Conservation (phyloP, 768 basidiomycete genomes). For the Tulasnella sp. region DNA sequence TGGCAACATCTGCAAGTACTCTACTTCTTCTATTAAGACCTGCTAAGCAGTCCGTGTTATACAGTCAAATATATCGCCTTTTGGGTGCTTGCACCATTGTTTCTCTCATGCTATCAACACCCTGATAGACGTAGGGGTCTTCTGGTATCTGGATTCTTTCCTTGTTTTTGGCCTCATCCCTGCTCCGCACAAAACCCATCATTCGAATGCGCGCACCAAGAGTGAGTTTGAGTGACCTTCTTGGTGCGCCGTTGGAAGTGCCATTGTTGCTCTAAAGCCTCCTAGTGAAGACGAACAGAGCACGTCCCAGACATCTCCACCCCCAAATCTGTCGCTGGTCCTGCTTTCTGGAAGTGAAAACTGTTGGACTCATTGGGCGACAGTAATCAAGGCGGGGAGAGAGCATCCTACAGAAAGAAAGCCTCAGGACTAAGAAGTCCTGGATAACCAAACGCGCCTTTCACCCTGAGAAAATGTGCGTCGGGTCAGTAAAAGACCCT, state of each 20-base stretch:
- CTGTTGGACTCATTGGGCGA: neutral
- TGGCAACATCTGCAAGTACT: conserved; percentile 3
- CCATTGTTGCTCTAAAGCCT: neutral
- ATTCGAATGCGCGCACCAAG: neutral
- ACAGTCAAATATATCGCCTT: neutral
- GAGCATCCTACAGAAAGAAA: neutral
- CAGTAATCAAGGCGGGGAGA: neutral
- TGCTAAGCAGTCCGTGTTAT: conserved; percentile 11
- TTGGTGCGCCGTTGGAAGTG: neutral
- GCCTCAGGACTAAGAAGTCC: no score
- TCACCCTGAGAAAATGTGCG: no score
- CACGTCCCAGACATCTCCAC: neutral
- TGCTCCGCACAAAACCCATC: neutral
- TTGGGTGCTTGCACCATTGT: neutral
- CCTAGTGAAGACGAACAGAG: neutral
- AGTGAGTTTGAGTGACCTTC: neutral
- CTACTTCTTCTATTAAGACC: conserved; percentile 1
- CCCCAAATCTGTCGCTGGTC: neutral
- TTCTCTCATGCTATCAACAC: neutral
- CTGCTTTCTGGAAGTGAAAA: neutral
- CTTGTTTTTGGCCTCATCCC: neutral
- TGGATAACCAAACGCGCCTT: no score
- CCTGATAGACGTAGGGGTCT: neutral
- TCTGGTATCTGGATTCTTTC: neutral
- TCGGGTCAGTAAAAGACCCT: no score